Evolutionary conservation across 192 early-diverging fungal species (phyloP), one percentile per base, ranked within the genome.

Genomic region (Coemansia sp.): DNA sequence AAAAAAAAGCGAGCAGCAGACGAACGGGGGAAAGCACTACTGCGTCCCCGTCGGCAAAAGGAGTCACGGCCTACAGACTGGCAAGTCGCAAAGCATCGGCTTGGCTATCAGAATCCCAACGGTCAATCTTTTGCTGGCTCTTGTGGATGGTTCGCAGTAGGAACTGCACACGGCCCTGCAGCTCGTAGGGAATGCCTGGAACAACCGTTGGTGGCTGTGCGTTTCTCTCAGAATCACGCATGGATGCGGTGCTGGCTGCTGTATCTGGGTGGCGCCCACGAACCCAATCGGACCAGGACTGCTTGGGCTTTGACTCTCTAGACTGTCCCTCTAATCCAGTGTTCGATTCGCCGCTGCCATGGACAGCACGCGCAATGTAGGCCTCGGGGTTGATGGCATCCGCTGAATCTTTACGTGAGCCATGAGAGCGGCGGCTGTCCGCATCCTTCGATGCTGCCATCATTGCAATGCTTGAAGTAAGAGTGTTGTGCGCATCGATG

Each of bases 91-190:
- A 24, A 9, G 68, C 19, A 43, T 38, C 50, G 9, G 42, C 64
- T 21, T 43, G 54, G 19, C 47, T 76, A 30, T 80, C 80, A 7
- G 60, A 42, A n/a, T 85, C 74, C 69, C 80, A 82, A 15, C 55
- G 52, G 50, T 79, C 83, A 59, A 84, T 78, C 56, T 81, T 84
- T 15, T 56, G 39, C 67, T 87, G 85, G 40, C 77, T 78, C 33
- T 73, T 69, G 21, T 83, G 67, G 53, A 87, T 74, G 47, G 67
- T 71, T 44, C 68, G 67, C 63, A 87, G 72, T 50, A 87, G 59
- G 61, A 84, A 87, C 55, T 80, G 78, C 22, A 82, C 81, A 17
- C 85, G 69, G 40, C 67, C 64, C 30, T 81, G 74, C n/a, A 88
- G 77, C 61, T 87, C 83, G 37, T 66, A 56, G 9, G 89, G 87